These are phyloP conservation scores for Puccinia novopanici DNA, from an alignment of 1,284 basidiomycete species.

Conservation along the genomic window DNA sequence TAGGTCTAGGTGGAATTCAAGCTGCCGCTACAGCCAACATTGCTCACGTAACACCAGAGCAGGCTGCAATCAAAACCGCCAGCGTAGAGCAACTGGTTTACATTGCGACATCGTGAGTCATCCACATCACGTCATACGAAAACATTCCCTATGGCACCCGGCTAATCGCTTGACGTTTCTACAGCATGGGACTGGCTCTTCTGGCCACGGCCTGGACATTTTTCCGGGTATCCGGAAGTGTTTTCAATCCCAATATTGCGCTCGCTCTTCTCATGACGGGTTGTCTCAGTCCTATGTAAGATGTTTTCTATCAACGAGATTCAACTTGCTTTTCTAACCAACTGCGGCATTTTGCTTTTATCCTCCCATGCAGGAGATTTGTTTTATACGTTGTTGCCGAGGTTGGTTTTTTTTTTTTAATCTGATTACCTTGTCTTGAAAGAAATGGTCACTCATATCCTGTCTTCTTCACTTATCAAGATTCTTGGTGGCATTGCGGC, in stretches of 20 bases:
- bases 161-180: not conserved
- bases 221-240: constrained; percentile 49
- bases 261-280: constrained; percentile 39
- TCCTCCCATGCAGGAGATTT: constrained; percentile 32
- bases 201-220: constrained; percentile 63
- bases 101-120: constrained; percentile 47
- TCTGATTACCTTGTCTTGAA: not conserved
- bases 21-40: constrained; percentile 61
- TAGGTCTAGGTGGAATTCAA: constrained; percentile 68
- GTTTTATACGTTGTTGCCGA: constrained; percentile 38
- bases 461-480: not conserved
- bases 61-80: constrained; percentile 54
- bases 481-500: constrained; percentile 60
- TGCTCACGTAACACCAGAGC: constrained; percentile 53
- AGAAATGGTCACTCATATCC: not conserved
- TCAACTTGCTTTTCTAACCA: not conserved
- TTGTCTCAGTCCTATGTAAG: constrained; percentile 42
- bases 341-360: not conserved
- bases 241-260: constrained; percentile 45
- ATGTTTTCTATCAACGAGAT: not conserved
- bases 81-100: constrained; percentile 60
- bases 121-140: not conserved
- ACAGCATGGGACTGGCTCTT: constrained; percentile 68
- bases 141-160: not conserved
- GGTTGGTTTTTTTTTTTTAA: not conserved